Conservation (phyloP, 176 grass and related monocot genomes). For the Triticum monococcum region DNA sequence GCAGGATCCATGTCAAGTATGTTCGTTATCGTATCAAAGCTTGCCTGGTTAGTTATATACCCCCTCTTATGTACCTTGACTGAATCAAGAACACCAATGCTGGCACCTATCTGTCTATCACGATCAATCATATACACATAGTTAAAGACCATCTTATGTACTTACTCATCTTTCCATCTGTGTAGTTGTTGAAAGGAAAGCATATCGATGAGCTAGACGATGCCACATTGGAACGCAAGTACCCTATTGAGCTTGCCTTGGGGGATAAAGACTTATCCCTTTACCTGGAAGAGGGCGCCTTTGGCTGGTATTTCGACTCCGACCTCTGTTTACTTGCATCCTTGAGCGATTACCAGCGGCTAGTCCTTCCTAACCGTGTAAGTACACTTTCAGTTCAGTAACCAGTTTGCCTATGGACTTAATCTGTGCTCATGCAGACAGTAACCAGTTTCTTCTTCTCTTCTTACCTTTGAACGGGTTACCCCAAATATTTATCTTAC, state of each 20-base stretch:
- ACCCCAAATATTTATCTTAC: background rate
- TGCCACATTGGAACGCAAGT: background rate
- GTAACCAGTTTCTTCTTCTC: background rate
- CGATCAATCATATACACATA: too few relatives aligned
- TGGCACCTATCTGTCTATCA: too few relatives aligned
- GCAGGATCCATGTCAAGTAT: background rate
- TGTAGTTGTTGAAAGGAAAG: background rate
- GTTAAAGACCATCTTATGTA: too few relatives aligned
- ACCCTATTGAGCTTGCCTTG: background rate
- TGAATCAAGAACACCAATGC: too few relatives aligned
- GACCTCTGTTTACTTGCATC: background rate
- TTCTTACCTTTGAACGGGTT: background rate
- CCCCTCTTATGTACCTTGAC: too few relatives aligned
- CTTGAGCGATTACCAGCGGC: background rate
- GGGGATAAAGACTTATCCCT: background rate
- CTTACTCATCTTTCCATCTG: too few relatives aligned
- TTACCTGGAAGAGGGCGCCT: background rate
- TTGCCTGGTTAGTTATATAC: background rate
- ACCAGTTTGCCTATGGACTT: background rate
- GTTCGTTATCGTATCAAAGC: background rate
- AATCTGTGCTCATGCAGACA: background rate
- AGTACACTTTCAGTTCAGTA: background rate
- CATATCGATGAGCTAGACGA: background rate
- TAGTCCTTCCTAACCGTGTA: background rate
- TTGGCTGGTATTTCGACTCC: background rate